These are phyloP conservation scores for Albizia julibrissin DNA, from an alignment of 306 rosid genomes.

Conservation along the genomic window DNA sequence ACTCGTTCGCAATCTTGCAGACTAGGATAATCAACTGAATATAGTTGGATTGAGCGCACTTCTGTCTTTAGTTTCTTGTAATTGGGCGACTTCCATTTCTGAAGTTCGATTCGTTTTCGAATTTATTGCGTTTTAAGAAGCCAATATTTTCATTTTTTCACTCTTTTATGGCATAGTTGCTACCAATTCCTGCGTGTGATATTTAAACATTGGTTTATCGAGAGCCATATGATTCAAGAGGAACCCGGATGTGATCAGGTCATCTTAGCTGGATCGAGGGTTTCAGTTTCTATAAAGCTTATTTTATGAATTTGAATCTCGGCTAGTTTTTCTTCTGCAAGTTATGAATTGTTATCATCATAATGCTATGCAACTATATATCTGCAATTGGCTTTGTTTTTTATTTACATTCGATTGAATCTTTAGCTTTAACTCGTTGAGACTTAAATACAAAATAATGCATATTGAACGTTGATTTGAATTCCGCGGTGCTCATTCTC, in stretches of 20 bases:
- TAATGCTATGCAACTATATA: neutral
- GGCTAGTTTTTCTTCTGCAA: neutral
- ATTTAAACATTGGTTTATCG: neutral
- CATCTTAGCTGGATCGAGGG: neutral
- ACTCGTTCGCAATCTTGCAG: neutral
- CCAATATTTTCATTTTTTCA: neutral
- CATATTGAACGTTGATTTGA: neutral
- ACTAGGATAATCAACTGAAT: neutral
- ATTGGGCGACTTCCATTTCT: too few species aligned
- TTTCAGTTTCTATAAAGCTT: neutral
- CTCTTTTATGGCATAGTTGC: neutral
- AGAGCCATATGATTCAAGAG: neutral
- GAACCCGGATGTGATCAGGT: neutral
- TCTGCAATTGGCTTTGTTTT: neutral
- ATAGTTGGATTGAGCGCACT: too few species aligned
- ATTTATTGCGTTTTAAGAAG: neutral
- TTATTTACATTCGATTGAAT: neutral
- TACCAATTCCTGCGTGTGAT: neutral
- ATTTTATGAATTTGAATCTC: neutral
- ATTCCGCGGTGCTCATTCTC: constrained; percentile 5
- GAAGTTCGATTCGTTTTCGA: neutral
- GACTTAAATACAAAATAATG: neutral
- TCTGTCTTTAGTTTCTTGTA: neutral
- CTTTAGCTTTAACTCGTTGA: neutral
- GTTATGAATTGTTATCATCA: neutral